Conservation (phyloP, 257 asterid genomes). For the Penstemon eatonii region DNA sequence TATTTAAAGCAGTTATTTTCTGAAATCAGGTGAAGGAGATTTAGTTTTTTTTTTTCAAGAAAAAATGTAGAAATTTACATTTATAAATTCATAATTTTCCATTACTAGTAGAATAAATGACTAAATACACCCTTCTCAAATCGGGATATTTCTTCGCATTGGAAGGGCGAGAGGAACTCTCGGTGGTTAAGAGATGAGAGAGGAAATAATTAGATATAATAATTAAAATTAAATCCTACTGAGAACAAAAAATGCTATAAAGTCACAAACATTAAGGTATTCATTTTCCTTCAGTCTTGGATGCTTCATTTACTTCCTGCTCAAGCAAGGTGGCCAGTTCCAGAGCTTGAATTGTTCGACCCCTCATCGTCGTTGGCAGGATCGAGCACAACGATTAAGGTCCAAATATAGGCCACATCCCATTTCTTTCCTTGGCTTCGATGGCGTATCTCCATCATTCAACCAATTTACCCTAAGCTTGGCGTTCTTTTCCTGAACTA, state of each 20-base stretch:
- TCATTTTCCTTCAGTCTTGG: slow-evolving; percentile 55
- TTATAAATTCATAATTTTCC: neutral
- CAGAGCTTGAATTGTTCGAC: no score
- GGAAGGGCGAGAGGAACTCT: neutral
- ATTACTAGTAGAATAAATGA: slow-evolving; percentile 6
- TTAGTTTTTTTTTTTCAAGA: neutral
- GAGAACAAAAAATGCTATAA: slow-evolving; percentile 1
- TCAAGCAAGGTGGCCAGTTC: slow-evolving; percentile 72
- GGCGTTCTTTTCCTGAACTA: no score
- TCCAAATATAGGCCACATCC: no score
- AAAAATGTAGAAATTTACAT: neutral
- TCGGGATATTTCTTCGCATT: slow-evolving; percentile 11
- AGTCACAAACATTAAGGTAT: neutral
- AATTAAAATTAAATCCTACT: neutral
- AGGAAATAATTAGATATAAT: neutral
- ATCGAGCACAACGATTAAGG: no score
- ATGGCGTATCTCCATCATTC: no score
- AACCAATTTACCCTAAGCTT: no score
- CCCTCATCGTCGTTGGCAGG: no score
- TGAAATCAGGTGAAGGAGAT: slow-evolving; percentile 41
- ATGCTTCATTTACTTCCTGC: slow-evolving; percentile 76
- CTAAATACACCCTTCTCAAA: neutral
- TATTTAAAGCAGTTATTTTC: slow-evolving; percentile 80
- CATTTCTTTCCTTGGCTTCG: no score
- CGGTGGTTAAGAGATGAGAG: neutral